These are phyloP conservation scores for Penicillium alfredii DNA, from an alignment of 495 filamentous ascomycete species.

Conservation along the genomic window DNA sequence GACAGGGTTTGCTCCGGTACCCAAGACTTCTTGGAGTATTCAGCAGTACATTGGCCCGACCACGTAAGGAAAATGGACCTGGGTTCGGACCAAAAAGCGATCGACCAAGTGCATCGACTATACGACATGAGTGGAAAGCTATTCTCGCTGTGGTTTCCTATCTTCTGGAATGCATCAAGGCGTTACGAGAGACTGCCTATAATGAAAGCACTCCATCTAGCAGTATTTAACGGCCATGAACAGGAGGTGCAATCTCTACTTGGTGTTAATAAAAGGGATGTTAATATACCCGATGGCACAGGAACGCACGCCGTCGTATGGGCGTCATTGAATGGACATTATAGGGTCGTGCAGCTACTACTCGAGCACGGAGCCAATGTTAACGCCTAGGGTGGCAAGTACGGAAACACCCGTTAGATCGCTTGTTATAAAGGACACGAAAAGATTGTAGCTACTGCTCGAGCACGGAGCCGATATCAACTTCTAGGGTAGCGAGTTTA, in stretches of 20 bases:
- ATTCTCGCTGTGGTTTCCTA: constrained; percentile 14
- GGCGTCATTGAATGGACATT: constrained; percentile 16
- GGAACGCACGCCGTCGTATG: constrained; percentile 15
- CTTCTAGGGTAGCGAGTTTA: too few relatives aligned
- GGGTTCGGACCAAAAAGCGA: background rate
- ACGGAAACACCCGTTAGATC: too few relatives aligned
- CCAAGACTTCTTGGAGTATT: constrained; percentile 17
- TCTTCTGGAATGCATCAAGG: constrained; percentile 12
- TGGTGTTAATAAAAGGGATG: constrained; percentile 1
- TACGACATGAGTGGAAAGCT: constrained; percentile 4
- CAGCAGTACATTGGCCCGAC: constrained; percentile 22
- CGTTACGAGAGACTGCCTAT: background rate
- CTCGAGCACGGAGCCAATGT: constrained; percentile 16
- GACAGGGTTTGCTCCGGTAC: constrained; percentile 1
- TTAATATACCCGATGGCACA: constrained; percentile 6
- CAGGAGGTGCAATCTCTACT: constrained; percentile 11
- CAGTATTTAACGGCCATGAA: constrained; percentile 17
- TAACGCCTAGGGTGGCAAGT: constrained; percentile 4
- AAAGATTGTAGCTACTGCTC: too few relatives aligned
- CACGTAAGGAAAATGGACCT: constrained; percentile 14
- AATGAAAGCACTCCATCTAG: constrained; percentile 13
- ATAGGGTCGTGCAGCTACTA: constrained; percentile 10
- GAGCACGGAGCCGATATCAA: too few relatives aligned
- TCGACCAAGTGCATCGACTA: constrained; percentile 6
- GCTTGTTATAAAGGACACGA: too few relatives aligned